Evolutionary conservation across 129 eudicot genomes (phyloP).

Genomic region (Oenanthe sinensis): DNA sequence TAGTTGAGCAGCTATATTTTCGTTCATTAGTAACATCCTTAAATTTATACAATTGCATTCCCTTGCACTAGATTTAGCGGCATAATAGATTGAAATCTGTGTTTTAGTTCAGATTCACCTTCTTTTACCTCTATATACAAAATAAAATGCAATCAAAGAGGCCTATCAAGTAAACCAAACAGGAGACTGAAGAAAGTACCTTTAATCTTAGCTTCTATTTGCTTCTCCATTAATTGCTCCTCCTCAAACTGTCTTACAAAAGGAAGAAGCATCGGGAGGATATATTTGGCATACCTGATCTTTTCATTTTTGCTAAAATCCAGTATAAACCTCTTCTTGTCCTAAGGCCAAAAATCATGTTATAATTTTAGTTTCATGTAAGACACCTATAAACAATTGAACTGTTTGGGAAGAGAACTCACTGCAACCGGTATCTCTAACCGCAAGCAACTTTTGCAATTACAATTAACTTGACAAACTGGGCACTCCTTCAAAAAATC

Average conservation of each 20-base stretch:
- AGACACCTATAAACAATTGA: background rate
- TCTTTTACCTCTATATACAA: background rate
- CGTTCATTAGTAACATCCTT: background rate
- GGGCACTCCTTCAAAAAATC: slow-evolving; percentile 70
- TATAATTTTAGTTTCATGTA: background rate
- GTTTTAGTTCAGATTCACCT: background rate
- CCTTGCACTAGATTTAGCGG: background rate
- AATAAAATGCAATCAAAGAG: background rate
- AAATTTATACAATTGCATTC: background rate
- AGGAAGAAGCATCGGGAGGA: slow-evolving; percentile 50
- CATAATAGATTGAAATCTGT: background rate
- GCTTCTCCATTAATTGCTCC: slow-evolving; percentile 55
- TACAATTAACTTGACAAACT: slow-evolving; percentile 69
- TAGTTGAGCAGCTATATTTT: background rate
- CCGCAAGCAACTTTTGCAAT: slow-evolving; percentile 79
- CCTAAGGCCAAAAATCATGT: slow-evolving; percentile 17
- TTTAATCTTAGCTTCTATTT: slow-evolving; percentile 57
- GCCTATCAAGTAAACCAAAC: background rate
- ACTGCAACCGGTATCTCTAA: slow-evolving; percentile 39
- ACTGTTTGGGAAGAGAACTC: background rate
- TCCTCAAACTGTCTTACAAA: slow-evolving; percentile 42
- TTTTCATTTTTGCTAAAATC: slow-evolving; percentile 27
- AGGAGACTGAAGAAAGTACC: slow-evolving; percentile 26
- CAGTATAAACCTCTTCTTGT: slow-evolving; percentile 20
- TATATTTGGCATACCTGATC: slow-evolving; percentile 38